These are phyloP conservation scores for Pyronema omphalodes DNA, from an alignment of 495 filamentous ascomycete genomes.

Conservation along the genomic window DNA sequence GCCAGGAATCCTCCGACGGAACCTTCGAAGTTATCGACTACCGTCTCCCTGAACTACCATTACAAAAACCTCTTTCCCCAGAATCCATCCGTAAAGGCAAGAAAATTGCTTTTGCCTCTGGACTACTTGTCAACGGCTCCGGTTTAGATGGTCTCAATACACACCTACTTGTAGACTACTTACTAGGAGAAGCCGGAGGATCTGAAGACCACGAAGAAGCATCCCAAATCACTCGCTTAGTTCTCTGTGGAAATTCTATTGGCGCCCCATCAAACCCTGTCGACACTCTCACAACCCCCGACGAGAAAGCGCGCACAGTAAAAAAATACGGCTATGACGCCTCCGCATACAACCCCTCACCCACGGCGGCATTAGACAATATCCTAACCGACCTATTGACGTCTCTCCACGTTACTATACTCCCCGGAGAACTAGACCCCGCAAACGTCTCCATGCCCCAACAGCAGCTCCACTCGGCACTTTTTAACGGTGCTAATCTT, in stretches of 20 bases:
- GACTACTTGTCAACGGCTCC: conserved; percentile 62
- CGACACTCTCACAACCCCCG: conserved; percentile 23
- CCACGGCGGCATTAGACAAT: conserved; percentile 62
- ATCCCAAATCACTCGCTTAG: conserved; percentile 57
- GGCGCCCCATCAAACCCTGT: conserved; percentile 31
- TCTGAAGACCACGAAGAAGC: conserved; percentile 36
- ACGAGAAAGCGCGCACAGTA: conserved; percentile 7
- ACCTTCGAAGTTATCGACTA: conserved; percentile 86
- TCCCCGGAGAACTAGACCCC: conserved; percentile 58
- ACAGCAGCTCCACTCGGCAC: conserved; percentile 48
- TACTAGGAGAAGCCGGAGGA: conserved; percentile 63
- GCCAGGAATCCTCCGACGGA: conserved; percentile 78
- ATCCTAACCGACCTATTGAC: conserved; percentile 69
- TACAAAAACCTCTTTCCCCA: conserved; percentile 25
- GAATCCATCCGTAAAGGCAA: conserved; percentile 28
- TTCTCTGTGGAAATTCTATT: conserved; percentile 85
- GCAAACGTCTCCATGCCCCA: conserved; percentile 48
- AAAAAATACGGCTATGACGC: conserved; percentile 96
- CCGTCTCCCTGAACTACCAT: conserved; percentile 66
- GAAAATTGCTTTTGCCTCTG: conserved; percentile 79
- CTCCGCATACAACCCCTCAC: conserved; percentile 63
- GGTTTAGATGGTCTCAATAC: conserved; percentile 49
- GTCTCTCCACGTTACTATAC: conserved; percentile 58
- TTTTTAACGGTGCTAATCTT: conserved; percentile 47
- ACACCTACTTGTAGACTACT: conserved; percentile 66